These are phyloP conservation scores for Solanum corneliomulleri DNA, from an alignment of 257 asterid species.

Conservation along the genomic window DNA sequence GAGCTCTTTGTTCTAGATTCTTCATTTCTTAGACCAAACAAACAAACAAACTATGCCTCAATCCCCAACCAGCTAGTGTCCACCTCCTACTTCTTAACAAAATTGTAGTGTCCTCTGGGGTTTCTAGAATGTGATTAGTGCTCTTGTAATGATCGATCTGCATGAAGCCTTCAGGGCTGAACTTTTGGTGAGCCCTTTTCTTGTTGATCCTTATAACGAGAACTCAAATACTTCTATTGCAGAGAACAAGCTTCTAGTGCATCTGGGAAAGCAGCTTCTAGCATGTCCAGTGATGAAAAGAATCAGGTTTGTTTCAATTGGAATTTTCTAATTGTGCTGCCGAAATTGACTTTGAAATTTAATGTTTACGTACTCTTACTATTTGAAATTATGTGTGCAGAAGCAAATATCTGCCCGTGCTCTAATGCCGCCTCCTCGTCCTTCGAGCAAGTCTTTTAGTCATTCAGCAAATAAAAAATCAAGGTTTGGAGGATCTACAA, in stretches of 20 bases:
- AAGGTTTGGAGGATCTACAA: conserved; percentile 39
- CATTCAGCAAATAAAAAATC: conserved; percentile 26
- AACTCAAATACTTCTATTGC: conserved; percentile 1
- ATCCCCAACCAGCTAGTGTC: not conserved
- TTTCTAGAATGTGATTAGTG: not conserved
- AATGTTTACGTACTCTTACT: not conserved
- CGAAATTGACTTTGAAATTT: not conserved
- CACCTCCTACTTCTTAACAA: not conserved
- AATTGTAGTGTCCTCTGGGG: not conserved
- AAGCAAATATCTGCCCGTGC: conserved; percentile 76
- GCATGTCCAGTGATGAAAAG: conserved; percentile 86
- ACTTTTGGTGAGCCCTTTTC: not conserved
- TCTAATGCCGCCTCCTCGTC: conserved; percentile 93
- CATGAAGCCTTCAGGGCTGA: not conserved
- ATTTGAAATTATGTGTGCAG: conserved; percentile 19
- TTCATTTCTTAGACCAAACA: not conserved
- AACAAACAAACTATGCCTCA: not conserved
- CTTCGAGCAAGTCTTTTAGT: conserved; percentile 43
- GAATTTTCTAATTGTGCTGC: not conserved
- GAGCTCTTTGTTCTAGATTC: not conserved
- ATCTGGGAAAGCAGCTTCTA: conserved; percentile 82
- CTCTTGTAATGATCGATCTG: not conserved
- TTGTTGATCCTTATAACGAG: not conserved
- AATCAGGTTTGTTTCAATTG: conserved; percentile 47
- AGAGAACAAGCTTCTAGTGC: conserved; percentile 95